Base-by-base conservation (phyloP, 441 rosid species). In the Bocquillonia castaneifolia region DNA sequence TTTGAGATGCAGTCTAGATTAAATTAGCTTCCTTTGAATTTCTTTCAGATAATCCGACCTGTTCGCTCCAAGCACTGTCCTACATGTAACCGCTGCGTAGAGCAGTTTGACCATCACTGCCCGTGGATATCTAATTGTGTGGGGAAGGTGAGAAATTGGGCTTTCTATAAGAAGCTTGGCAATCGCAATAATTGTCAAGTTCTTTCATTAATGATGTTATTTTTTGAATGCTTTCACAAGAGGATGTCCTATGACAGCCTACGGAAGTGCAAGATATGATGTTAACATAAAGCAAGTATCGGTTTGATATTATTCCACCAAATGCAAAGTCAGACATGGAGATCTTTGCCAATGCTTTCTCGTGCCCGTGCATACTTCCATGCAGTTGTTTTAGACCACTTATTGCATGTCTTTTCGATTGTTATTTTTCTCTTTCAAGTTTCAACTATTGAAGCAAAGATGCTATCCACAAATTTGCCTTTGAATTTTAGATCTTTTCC, bases 51-150 rank as follows among this genome's bases (percentile, higher is more conserved):
- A 79, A 86, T 91, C 67, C 87, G 99, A 73, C 99, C 99, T 32
- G 81, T 91, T 71, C 96, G 97, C 64, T 85, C 96, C 61, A 93
- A 93, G 83, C 99, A 91, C 77, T 93, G 99, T 69, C 83, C 99
- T 50, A 44, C 82, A 23, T 93, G 99, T 78, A 83, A 91, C 55
- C 95, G 74, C 77, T 93, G 99, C 44, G 79, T 93, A 50, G 97
- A 91, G 74, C 97, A 93, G 76, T 93, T 93, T 72, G 96, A 93
- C 74, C 97, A 93, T 82, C 97, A 93, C 78, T 93, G 99, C 79
- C 99, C 97, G 5, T 93, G 99, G 99, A 91, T 93, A 77, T 89
- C 97, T 64, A 93, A 93, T 71, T 93, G 99, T 74, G 99, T 93
- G 44, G 99, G 99, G 68, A 93, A 91, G 93, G 99, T 89, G 69